Evolutionary conservation across 805 yeast species (phyloP).

Genomic region (Brettanomyces custersianus): DNA sequence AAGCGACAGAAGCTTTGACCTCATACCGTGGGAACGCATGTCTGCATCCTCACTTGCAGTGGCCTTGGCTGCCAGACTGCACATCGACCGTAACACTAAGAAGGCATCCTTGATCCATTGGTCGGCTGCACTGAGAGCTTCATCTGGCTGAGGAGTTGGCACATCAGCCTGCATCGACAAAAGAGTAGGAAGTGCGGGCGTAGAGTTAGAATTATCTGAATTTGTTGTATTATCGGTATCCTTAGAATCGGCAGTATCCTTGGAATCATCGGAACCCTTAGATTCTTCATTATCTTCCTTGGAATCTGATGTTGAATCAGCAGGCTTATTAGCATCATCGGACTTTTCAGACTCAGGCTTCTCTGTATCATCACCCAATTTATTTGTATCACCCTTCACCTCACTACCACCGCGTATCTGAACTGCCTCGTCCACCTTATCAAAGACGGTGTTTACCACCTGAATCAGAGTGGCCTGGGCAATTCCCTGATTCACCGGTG

Average conservation of each 20-base stretch:
- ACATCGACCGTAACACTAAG: conserved; percentile 87
- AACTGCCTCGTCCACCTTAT: conserved; percentile 28
- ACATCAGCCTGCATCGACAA: conserved; percentile 35
- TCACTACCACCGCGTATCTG: conserved; percentile 20
- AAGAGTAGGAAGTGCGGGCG: neutral
- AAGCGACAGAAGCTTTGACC: conserved; percentile 83
- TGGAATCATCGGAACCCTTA: neutral
- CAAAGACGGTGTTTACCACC: conserved; percentile 78
- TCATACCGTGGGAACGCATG: conserved; percentile 84
- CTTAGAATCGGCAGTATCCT: conserved; percentile 3
- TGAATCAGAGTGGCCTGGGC: conserved; percentile 95
- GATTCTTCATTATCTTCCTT: neutral
- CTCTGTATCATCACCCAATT: neutral
- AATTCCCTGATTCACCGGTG: conserved; percentile 78
- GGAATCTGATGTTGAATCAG: neutral
- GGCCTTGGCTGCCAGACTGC: conserved; percentile 80
- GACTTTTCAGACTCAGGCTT: neutral
- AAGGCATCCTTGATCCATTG: conserved; percentile 83
- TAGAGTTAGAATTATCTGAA: conserved; percentile 39
- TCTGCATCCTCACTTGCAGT: conserved; percentile 70
- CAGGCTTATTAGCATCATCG: neutral
- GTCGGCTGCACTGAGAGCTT: conserved; percentile 48
- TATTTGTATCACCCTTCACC: conserved; percentile 1
- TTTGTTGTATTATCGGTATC: conserved; percentile 45
- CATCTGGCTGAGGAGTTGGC: conserved; percentile 38